Evolutionary conservation across 805 yeast genomes (phyloP).

Genomic region (Nakazawaea pomicola): DNA sequence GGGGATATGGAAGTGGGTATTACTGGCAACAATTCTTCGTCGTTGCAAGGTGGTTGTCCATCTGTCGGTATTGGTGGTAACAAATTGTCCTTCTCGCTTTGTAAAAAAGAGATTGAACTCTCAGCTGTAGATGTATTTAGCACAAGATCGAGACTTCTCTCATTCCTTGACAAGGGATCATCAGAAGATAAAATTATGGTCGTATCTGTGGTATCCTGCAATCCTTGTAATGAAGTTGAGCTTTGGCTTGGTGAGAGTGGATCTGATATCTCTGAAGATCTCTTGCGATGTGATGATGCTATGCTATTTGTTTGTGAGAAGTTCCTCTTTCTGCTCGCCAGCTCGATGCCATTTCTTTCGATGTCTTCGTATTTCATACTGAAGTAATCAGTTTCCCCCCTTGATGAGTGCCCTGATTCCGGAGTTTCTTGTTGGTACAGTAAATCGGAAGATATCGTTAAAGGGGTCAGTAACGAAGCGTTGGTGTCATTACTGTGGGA

Average conservation of each 20-base stretch:
- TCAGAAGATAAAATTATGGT: conserved; percentile 1
- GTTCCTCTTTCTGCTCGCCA: conserved; percentile 8
- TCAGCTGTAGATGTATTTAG: too few species aligned
- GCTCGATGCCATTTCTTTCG: too few species aligned
- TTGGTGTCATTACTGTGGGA: neutral
- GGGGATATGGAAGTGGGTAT: conserved; percentile 10
- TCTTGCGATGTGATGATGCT: neutral
- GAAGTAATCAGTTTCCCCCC: neutral
- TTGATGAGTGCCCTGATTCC: neutral
- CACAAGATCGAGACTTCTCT: too few species aligned
- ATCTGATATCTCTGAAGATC: neutral
- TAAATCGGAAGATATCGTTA: neutral
- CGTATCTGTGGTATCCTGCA: conserved; percentile 6
- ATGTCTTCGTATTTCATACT: conserved; percentile 9
- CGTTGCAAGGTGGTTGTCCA: conserved; percentile 10
- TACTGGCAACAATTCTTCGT: conserved; percentile 8
- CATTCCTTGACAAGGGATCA: conserved; percentile 1
- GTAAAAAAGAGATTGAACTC: too few species aligned
- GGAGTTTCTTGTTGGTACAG: neutral
- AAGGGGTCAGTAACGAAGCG: neutral
- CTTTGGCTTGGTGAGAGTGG: conserved; percentile 3
- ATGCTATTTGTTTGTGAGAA: conserved; percentile 7
- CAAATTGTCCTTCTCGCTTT: neutral
- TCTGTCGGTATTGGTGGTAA: conserved; percentile 10
- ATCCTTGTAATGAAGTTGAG: neutral